phyloP scores from a whole-genome alignment of 2,329 filamentous ascomycete genomes.

The Dactylellina leptospora region DNA sequence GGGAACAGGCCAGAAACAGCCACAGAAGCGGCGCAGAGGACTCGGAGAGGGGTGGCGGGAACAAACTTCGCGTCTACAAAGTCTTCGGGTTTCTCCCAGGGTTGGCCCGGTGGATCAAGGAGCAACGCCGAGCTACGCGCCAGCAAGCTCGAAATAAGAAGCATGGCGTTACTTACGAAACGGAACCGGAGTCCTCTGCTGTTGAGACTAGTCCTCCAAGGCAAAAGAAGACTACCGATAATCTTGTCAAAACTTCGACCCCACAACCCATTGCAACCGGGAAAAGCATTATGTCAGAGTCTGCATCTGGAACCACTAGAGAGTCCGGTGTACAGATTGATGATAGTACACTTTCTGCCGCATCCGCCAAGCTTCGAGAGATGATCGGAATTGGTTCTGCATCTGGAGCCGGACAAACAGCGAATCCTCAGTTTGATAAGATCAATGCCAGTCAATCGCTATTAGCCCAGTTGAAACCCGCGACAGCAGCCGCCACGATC shows the following conservation, averaged over 20 bases:
- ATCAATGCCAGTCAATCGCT: slow-evolving; percentile 37
- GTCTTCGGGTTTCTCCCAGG: slow-evolving; percentile 89
- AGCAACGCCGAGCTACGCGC: slow-evolving; percentile 35
- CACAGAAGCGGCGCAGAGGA: slow-evolving; percentile 68
- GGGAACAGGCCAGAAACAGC: slow-evolving; percentile 73
- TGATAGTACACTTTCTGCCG: slow-evolving; percentile 26
- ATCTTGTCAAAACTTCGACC: slow-evolving; percentile 3
- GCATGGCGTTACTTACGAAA: slow-evolving; percentile 49
- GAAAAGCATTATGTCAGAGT: background rate
- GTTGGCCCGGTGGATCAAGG: slow-evolving; percentile 83
- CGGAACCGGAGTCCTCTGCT: slow-evolving; percentile 54
- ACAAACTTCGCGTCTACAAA: slow-evolving; percentile 95
- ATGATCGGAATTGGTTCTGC: slow-evolving; percentile 44
- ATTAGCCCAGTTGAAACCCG: slow-evolving; percentile 48
- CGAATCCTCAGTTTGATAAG: slow-evolving; percentile 42
- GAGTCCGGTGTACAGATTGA: slow-evolving; percentile 1
- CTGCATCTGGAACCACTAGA: background rate
- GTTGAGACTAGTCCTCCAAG: slow-evolving; percentile 46
- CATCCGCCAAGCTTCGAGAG: slow-evolving; percentile 42
- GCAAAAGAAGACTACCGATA: slow-evolving; percentile 28
- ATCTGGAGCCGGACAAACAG: slow-evolving; percentile 1
- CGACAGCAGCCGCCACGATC: slow-evolving; percentile 16
- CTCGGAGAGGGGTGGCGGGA: slow-evolving; percentile 67
- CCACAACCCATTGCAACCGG: background rate
- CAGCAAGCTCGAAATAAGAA: slow-evolving; percentile 45